These are phyloP conservation scores for Talaromyces amestolkiae DNA, from an alignment of 2,329 filamentous ascomycete species.

Conservation along the genomic window DNA sequence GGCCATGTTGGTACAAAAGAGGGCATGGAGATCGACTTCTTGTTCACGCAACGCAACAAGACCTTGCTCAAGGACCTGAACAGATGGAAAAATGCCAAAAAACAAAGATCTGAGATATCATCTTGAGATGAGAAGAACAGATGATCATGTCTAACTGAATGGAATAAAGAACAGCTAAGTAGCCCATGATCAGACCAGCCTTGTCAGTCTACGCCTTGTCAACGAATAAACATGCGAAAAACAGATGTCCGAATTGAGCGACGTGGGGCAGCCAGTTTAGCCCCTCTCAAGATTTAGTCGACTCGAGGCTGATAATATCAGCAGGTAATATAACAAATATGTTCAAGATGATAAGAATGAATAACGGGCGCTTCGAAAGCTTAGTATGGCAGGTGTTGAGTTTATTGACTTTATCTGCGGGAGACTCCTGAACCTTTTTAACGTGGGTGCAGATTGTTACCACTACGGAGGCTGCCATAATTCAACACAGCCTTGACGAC, in stretches of 20 bases:
- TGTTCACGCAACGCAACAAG: neutral
- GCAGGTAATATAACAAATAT: neutral
- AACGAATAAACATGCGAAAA: slow-evolving; percentile 2
- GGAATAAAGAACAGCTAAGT: too few relatives aligned
- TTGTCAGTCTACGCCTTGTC: neutral
- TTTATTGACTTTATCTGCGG: neutral
- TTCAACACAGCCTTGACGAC: neutral
- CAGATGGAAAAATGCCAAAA: neutral
- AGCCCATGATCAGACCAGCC: neutral
- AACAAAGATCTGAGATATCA: neutral
- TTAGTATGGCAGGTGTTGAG: too few relatives aligned
- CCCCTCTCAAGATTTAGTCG: neutral
- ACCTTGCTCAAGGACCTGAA: neutral
- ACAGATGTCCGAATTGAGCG: neutral
- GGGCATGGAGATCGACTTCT: neutral
- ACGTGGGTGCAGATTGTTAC: too few relatives aligned
- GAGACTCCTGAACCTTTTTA: neutral
- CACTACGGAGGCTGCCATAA: neutral
- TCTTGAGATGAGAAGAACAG: neutral
- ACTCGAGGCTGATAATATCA: neutral
- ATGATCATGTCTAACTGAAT: neutral
- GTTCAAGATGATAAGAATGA: neutral
- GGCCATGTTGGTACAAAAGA: slow-evolving; percentile 3
- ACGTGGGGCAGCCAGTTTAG: neutral
- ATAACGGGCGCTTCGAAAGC: neutral